Evolutionary conservation across 805 yeast species (phyloP).

Genomic region (Novakomyces olei): DNA sequence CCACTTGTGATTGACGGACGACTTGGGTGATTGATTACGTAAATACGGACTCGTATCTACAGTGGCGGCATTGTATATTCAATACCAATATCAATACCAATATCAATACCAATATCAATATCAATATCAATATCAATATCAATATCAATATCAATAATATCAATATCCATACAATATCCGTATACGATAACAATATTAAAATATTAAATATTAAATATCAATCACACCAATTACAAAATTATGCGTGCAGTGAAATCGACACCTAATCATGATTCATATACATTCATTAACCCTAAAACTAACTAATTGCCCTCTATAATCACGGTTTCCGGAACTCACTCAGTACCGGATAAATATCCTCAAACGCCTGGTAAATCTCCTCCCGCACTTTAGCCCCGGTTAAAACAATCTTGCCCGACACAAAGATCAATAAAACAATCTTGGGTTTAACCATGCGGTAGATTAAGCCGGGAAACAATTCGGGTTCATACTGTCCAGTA

Average conservation of each 20-base stretch:
- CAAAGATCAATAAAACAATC: conserved; percentile 85
- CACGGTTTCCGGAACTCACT: conserved; percentile 83
- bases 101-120: too few relatives aligned
- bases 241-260: background rate
- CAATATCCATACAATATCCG: too few relatives aligned
- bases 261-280: background rate
- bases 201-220: too few relatives aligned
- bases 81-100: too few relatives aligned
- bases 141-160: too few relatives aligned
- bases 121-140: too few relatives aligned
- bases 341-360: conserved; percentile 92
- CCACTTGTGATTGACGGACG: too few relatives aligned
- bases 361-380: conserved; percentile 94
- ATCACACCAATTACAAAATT: background rate
- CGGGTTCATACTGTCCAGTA: conserved; percentile 53
- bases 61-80: too few relatives aligned
- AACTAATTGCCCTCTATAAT: conserved; percentile 6
- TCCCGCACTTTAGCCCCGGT: conserved; percentile 99
- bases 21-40: too few relatives aligned
- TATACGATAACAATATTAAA: too few relatives aligned
- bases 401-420: conserved; percentile 87
- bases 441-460: conserved; percentile 99
- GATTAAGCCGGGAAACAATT: conserved; percentile 89
- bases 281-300: background rate
- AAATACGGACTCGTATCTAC: too few relatives aligned